A percentile compares a stretch with the other conserved stretches of the same genome.
These are phyloP conservation scores for Neoboletus subvelutipes DNA, from an alignment of 768 basidiomycete species.

Conservation along the genomic window DNA sequence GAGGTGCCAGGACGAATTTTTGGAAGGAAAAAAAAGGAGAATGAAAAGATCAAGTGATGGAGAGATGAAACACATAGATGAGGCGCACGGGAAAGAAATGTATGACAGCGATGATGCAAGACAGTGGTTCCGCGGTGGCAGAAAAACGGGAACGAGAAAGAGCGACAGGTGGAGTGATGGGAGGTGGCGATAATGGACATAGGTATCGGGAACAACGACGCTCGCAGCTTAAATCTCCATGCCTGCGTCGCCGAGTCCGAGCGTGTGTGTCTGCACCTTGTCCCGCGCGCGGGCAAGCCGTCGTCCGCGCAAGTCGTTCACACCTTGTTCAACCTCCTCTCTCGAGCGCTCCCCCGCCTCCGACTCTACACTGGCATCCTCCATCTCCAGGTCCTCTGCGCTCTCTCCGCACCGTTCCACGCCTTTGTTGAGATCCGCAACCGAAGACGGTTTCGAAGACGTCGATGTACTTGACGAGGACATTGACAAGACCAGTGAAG, in stretches of 20 bases:
- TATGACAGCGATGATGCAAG: not conserved
- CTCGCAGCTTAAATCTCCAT: constrained; percentile 17
- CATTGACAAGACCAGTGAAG: constrained; percentile 20
- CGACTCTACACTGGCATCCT: constrained; percentile 1
- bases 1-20: not conserved
- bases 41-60: not conserved
- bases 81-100: not conserved
- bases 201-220: not conserved
- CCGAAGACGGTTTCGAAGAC: constrained; percentile 12
- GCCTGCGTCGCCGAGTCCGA: constrained; percentile 7
- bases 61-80: not conserved
- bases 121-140: not conserved
- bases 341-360: constrained; percentile 6
- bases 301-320: constrained; percentile 19
- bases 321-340: not conserved
- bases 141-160: not conserved
- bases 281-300: constrained; percentile 18
- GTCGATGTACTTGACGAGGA: constrained; percentile 10
- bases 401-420: not conserved
- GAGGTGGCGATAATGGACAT: not conserved
- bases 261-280: constrained; percentile 11
- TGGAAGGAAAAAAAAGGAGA: not conserved
- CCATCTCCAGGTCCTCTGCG: constrained; percentile 22
- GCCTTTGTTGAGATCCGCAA: not conserved
- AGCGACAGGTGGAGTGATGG: not conserved